These are phyloP conservation scores for Volvox reticuliferus DNA, from an alignment of 139 green algal species.

Conservation along the genomic window DNA sequence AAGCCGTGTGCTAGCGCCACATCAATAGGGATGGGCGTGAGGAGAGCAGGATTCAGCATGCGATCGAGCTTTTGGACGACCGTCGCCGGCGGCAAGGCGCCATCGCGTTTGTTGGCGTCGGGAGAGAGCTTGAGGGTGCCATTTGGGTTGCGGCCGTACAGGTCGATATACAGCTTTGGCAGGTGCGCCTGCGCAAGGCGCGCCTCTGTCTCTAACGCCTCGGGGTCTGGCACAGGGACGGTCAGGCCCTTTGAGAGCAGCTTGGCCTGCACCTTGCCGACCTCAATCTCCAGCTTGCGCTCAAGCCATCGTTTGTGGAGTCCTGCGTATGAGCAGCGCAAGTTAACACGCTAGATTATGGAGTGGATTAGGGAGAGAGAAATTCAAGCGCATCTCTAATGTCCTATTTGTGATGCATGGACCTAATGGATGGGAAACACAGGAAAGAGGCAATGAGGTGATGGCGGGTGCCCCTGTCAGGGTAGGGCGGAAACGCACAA, in stretches of 20 bases:
- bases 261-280: slow-evolving; percentile 39
- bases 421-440: no score
- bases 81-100: background rate
- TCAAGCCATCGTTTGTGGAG: slow-evolving; percentile 31
- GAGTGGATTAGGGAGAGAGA: no score
- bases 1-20: background rate
- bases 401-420: no score
- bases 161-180: slow-evolving; percentile 25
- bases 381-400: no score
- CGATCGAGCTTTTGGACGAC: slow-evolving; percentile 23
- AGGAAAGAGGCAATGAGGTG: no score
- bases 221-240: background rate
- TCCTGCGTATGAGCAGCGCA: background rate
- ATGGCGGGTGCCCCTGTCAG: no score
- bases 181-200: background rate
- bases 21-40: background rate
- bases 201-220: background rate
- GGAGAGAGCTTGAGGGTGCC: background rate
- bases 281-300: slow-evolving; percentile 37
- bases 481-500: no score
- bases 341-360: no score
- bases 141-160: slow-evolving; percentile 37
- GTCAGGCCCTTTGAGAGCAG: slow-evolving; percentile 12
- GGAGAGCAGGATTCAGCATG: background rate
- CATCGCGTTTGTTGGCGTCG: background rate